These are phyloP conservation scores for Albizia julibrissin DNA, from an alignment of 306 rosid genomes.

Conservation along the genomic window DNA sequence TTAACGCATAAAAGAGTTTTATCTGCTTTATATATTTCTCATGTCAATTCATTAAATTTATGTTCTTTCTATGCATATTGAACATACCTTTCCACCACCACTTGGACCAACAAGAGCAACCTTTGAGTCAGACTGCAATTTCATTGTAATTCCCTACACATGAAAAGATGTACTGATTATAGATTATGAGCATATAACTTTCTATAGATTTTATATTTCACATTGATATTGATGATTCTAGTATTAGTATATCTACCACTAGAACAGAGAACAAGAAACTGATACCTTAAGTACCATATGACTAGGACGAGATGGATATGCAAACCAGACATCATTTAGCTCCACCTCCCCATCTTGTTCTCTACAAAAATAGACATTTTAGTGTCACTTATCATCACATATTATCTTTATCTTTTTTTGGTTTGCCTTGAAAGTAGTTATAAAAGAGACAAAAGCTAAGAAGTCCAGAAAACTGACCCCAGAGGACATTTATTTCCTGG, in stretches of 20 bases:
- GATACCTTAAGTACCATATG: constrained; percentile 76
- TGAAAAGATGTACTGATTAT: not conserved
- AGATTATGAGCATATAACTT: not conserved
- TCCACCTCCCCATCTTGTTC: constrained; percentile 76
- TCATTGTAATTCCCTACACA: constrained; percentile 72
- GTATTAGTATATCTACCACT: not conserved
- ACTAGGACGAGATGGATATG: constrained; percentile 80
- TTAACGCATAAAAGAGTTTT: constrained; percentile 18
- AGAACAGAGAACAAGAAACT: constrained; percentile 25
- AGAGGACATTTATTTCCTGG: constrained; percentile 70
- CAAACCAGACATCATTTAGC: constrained; percentile 81
- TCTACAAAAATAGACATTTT: constrained; percentile 48
- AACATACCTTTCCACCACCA: constrained; percentile 79
- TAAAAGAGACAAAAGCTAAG: not conserved
- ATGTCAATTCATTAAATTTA: constrained; percentile 5
- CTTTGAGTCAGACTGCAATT: constrained; percentile 68
- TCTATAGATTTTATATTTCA: not conserved
- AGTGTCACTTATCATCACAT: constrained; percentile 18
- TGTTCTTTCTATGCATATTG: not conserved
- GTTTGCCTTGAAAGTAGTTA: not conserved
- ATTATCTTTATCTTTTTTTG: not conserved
- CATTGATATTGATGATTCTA: not conserved
- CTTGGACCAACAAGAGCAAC: constrained; percentile 95
- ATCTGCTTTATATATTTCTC: constrained; percentile 5
- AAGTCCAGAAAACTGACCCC: constrained; percentile 52